A percentile compares a stretch with the other conserved stretches of the same genome.
phyloP scores from a whole-genome alignment of 2,329 filamentous ascomycete species.

The Fusarium citri region DNA sequence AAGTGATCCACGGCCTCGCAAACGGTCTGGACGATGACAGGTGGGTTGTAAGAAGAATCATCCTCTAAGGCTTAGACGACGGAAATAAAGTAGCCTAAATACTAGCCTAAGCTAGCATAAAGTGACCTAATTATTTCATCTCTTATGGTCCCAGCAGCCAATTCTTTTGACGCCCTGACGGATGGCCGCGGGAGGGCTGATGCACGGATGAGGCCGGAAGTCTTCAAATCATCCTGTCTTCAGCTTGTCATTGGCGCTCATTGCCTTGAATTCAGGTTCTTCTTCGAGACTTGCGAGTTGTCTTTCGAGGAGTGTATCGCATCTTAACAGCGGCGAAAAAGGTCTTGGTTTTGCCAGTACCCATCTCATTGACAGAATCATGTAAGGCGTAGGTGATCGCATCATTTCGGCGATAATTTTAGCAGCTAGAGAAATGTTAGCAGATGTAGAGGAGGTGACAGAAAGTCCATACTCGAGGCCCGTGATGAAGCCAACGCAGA shows the following conservation, averaged over 20 bases:
- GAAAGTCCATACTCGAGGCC: neutral
- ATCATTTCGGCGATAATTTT: neutral
- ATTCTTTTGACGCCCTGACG: too few relatives aligned
- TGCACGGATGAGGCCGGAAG: neutral
- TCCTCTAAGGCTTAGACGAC: neutral
- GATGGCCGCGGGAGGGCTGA: neutral
- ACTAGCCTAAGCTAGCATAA: neutral
- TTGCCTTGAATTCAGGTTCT: neutral
- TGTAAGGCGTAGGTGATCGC: neutral
- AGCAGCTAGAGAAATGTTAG: neutral
- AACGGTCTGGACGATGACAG: neutral
- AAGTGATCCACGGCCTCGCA: neutral
- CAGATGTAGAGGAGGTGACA: neutral
- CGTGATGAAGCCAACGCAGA: accelerated
- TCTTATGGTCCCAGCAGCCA: neutral
- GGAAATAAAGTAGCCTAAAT: neutral
- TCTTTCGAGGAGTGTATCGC: neutral
- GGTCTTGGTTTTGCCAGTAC: neutral
- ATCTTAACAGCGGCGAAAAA: neutral
- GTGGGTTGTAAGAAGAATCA: too few relatives aligned
- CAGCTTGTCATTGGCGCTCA: neutral
- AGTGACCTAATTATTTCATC: neutral
- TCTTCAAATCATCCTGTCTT: neutral
- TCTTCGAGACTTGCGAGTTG: neutral
- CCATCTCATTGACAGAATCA: neutral